Percentiles rank a stretch among this genome's conserved stretches.
Conservation (phyloP, 2,329 filamentous ascomycete species). For the Leptographium radiaticola region DNA sequence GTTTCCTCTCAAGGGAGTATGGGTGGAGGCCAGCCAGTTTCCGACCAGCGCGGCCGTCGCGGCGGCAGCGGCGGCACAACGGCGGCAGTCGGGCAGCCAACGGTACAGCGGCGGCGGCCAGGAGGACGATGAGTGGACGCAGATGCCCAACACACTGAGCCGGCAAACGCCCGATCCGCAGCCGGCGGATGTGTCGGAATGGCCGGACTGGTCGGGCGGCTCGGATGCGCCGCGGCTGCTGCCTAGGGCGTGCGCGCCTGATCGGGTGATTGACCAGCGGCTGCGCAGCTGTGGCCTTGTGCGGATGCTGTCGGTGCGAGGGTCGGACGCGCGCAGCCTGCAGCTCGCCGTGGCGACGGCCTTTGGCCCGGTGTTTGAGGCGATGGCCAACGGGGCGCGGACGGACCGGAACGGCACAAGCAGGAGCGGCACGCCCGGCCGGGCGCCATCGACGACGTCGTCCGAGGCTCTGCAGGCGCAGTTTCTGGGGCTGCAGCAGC, state of each 20-base stretch:
- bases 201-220: constrained; percentile 19
- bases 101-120: constrained; percentile 14
- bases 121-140: constrained; percentile 38
- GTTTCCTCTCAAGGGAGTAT: constrained; percentile 46
- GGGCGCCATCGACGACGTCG: constrained; percentile 9
- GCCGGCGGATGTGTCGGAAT: constrained; percentile 31
- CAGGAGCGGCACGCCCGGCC: constrained; percentile 2
- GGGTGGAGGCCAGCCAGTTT: constrained; percentile 38
- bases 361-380: constrained; percentile 44
- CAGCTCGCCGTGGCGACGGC: constrained; percentile 47
- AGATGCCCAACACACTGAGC: constrained; percentile 35
- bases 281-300: constrained; percentile 64
- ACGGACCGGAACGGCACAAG: constrained; percentile 7
- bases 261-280: constrained; percentile 52
- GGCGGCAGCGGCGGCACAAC: constrained; percentile 11
- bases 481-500: constrained; percentile 49
- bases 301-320: constrained; percentile 46
- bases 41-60: constrained; percentile 16
- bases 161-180: constrained; percentile 30
- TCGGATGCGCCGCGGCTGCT: constrained; percentile 46
- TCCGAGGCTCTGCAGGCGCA: constrained; percentile 20
- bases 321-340: constrained; percentile 54
- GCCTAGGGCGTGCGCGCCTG: constrained; percentile 53
- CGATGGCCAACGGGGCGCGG: constrained; percentile 21
- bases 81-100: constrained; percentile 16